Evolutionary conservation across 1,284 basidiomycete species (phyloP), one percentile per base, ranked within the genome.

Genomic region (Austroboletus niveus): DNA sequence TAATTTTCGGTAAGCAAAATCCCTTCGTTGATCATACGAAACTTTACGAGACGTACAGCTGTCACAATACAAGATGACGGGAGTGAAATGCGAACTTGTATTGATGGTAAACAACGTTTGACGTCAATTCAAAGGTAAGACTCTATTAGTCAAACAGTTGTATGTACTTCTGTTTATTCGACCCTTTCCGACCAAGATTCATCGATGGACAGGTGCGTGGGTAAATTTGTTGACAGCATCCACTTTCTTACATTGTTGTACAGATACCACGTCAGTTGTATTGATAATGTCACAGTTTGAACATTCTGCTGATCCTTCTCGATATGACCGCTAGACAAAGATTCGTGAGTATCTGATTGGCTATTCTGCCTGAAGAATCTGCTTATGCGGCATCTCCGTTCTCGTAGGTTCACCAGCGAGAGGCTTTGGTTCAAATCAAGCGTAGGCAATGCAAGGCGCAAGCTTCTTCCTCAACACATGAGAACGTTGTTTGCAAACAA

Each of bases 61-160:
- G 65, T 69, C 34, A 63, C 51, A 15, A 36, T 51, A 15, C 53
- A 57, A 46, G 69, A 75, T 1, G 75, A 78, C 46, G 79, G 78
- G 9, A 67, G 66, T 12, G 76, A 80, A 53, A 57, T 61, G 9
- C 69, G 75, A 15, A 73, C 69, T 2, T 81, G 80, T 49, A 79
- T 81, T 22, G 80, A 81, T 51, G 80, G 79, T 10, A 81, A 81
- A 58, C 79, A 81, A 47, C 72, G 80, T 20, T 55, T 81, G 55
- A 81, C 80, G 1, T 80, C 79, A 0, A 76, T 81, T 15, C 72
- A 73, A 49, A 70, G 69, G 79, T 79, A 54, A 43, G 10, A 11
- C 58, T 57, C 20, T 36, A 3, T 4, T 15, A 30, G 14, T 20
- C 7, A 1, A 20, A 17, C 32, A 4, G n/a, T 14, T 32, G 3